These are phyloP conservation scores for Uromyces viciae-fabae DNA, from an alignment of 1,284 basidiomycete genomes.

Conservation along the genomic window DNA sequence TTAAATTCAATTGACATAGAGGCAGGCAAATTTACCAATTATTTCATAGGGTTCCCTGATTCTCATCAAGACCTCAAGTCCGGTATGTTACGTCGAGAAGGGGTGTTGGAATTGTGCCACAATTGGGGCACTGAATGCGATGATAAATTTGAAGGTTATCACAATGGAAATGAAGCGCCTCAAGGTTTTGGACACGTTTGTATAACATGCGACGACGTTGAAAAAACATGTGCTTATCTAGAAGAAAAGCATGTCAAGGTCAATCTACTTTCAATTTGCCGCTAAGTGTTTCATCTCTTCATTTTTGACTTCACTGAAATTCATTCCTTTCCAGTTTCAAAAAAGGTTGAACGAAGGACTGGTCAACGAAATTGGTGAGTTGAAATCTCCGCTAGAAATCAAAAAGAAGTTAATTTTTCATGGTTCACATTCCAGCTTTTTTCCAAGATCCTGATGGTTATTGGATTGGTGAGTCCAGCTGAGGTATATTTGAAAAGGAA, in stretches of 20 bases:
- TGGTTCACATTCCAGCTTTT: slow-evolving; percentile 66
- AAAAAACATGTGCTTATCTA: slow-evolving; percentile 78
- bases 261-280: neutral
- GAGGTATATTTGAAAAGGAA: too few species aligned
- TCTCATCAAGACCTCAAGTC: slow-evolving; percentile 51
- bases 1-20: neutral
- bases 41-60: slow-evolving; percentile 48
- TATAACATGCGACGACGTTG: slow-evolving; percentile 75
- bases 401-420: neutral
- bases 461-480: slow-evolving; percentile 37
- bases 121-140: slow-evolving; percentile 75
- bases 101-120: slow-evolving; percentile 79
- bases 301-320: neutral
- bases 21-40: slow-evolving; percentile 48
- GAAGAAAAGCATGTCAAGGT: slow-evolving; percentile 68
- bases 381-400: neutral
- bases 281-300: neutral
- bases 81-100: slow-evolving; percentile 57
- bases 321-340: slow-evolving; percentile 63
- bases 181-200: slow-evolving; percentile 63
- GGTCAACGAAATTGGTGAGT: slow-evolving; percentile 61
- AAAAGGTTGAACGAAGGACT: slow-evolving; percentile 79
- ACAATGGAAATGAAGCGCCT: slow-evolving; percentile 77
- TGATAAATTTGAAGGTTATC: slow-evolving; percentile 71
- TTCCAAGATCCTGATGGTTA: slow-evolving; percentile 67